These are phyloP conservation scores for Trifolium fragiferum DNA, from an alignment of 306 rosid genomes.

Conservation along the genomic window DNA sequence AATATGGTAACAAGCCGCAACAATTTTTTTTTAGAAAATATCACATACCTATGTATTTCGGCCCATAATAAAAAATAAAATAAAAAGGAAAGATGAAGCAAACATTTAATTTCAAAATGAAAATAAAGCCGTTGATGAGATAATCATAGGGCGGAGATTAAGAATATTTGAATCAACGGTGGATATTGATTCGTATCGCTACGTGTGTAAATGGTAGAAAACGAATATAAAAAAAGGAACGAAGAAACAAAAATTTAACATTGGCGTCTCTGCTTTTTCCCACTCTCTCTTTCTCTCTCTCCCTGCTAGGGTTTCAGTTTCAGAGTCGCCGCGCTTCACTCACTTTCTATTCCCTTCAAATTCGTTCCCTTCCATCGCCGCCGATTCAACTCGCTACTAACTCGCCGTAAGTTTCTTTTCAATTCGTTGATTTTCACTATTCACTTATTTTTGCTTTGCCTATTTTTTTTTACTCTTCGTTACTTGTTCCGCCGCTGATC, in stretches of 20 bases:
- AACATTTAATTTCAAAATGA: slow-evolving; percentile 49
- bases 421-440: neutral
- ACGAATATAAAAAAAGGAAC: slow-evolving; percentile 43
- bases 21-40: too few relatives aligned
- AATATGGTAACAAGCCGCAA: too few relatives aligned
- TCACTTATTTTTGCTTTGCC: neutral
- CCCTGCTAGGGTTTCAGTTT: slow-evolving; percentile 95
- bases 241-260: slow-evolving; percentile 39
- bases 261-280: slow-evolving; percentile 61
- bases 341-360: slow-evolving; percentile 4
- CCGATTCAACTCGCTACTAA: slow-evolving; percentile 44
- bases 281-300: slow-evolving; percentile 48
- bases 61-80: neutral
- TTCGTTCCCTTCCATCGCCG: slow-evolving; percentile 28
- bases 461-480: neutral
- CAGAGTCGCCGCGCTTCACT: slow-evolving; percentile 67
- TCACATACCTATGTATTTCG: too few relatives aligned
- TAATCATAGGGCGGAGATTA: slow-evolving; percentile 16
- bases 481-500: slow-evolving; percentile 41
- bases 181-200: neutral
- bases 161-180: slow-evolving; percentile 43
- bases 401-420: slow-evolving; percentile 46
- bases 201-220: slow-evolving; percentile 24
- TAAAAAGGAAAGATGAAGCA: neutral
- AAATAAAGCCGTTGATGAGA: slow-evolving; percentile 47